These are phyloP conservation scores for Candida rishiriensis DNA, from an alignment of 805 yeast species.

Conservation along the genomic window DNA sequence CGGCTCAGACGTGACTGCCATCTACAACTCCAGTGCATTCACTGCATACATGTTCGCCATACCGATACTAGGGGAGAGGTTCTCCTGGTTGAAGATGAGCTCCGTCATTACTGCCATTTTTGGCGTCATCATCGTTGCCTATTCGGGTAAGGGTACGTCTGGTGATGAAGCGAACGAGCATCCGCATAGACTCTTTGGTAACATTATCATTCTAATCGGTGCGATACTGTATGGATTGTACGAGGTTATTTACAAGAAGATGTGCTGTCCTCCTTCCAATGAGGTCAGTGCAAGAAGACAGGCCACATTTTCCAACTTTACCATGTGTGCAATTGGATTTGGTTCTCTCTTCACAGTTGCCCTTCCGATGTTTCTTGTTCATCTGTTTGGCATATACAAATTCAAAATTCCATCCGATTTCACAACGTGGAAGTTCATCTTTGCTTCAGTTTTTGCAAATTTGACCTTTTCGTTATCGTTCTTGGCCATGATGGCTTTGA, in stretches of 20 bases:
- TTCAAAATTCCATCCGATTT: slow-evolving; percentile 48
- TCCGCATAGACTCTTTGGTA: slow-evolving; percentile 65
- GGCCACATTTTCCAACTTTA: slow-evolving; percentile 74
- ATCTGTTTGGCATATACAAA: slow-evolving; percentile 51
- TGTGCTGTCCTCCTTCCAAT: slow-evolving; percentile 68
- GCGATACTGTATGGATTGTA: slow-evolving; percentile 77
- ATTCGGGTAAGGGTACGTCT: slow-evolving; percentile 39
- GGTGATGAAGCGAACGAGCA: slow-evolving; percentile 25
- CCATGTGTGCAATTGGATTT: slow-evolving; percentile 64
- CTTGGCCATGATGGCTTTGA: slow-evolving; percentile 72
- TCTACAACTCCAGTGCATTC: slow-evolving; percentile 85
- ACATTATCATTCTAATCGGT: slow-evolving; percentile 64
- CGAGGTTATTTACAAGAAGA: slow-evolving; percentile 76
- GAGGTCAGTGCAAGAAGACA: slow-evolving; percentile 61
- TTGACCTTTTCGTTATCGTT: slow-evolving; percentile 67
- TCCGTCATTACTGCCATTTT: slow-evolving; percentile 68
- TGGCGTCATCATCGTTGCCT: slow-evolving; percentile 80
- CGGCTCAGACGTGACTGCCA: slow-evolving; percentile 84
- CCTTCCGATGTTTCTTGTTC: slow-evolving; percentile 42
- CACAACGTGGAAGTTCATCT: slow-evolving; percentile 39
- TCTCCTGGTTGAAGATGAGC: slow-evolving; percentile 55
- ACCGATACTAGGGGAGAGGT: slow-evolving; percentile 61
- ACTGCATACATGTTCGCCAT: slow-evolving; percentile 83
- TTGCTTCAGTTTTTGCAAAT: slow-evolving; percentile 56
- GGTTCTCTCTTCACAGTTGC: slow-evolving; percentile 49